Evolutionary conservation across 2,329 filamentous ascomycete species (phyloP), one percentile per base, ranked within the genome.

Genomic region (Mariannaea elegans): DNA sequence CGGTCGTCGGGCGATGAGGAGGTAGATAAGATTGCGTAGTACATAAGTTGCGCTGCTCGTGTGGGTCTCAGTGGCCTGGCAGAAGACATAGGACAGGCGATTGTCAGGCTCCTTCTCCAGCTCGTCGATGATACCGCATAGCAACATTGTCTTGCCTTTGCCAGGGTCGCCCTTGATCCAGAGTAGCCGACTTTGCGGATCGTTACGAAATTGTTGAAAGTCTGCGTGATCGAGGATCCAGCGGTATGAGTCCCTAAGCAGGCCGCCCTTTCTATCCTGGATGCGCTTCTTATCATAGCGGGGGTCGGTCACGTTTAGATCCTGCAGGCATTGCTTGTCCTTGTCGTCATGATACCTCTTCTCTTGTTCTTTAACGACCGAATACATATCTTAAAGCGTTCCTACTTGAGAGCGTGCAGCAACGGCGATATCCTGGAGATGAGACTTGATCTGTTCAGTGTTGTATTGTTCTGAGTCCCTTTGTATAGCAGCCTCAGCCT

Each of bases 81-180:
- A 84, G 63, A 83, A 82, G 69, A 81, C 80, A 61, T 73, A 71
- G 10, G 67, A 16, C 13, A 71, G 46, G 52, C 72, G 50, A 70
- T 73, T 19, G 72, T 61, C 3, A 49, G 57, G 0, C 9, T 29
- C 3, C 19, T 57, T 48, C 18, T 56, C 12, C 16, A 78, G 59
- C 29, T 78, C 67, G 56, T 78, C 51, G 38, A 80, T 73, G 31
- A 80, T 75, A 2, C 76, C 75, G 10, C 72, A 76, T 0, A 81
- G 49, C 0, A 80, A 61, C 76, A 81, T 81, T 0, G 78, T 81
- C 63, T 81, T 82, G 3, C 78, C 79, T 29, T 78, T 81, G 2
- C 79, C 78, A 0, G 78, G 71, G 41, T 74, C 73, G 0, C 76
- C 76, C n/a, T 64, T 75, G 16, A 79, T 69, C 78, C 76, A 79